A percentile compares a stretch with the other conserved stretches of the same genome.
These are phyloP conservation scores for Pseudocercospora macadamiae DNA, from an alignment of 2,329 filamentous ascomycete genomes.

Conservation along the genomic window DNA sequence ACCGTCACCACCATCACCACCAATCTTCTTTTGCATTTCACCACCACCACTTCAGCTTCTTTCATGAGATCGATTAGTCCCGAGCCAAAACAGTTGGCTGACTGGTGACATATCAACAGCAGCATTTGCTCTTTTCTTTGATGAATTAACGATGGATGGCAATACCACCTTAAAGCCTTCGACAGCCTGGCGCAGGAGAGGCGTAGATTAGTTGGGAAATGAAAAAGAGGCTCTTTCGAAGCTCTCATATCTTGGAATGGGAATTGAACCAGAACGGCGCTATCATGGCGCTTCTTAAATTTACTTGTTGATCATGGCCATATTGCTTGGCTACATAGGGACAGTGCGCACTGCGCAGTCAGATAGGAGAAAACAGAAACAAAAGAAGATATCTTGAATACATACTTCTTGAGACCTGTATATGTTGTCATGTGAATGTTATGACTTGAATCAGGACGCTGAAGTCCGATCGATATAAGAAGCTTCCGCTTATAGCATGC, in stretches of 20 bases:
- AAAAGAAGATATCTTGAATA: too few relatives aligned
- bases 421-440: too few relatives aligned
- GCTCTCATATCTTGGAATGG: too few relatives aligned
- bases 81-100: neutral
- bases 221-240: too few relatives aligned
- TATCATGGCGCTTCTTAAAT: too few relatives aligned
- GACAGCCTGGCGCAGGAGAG: slow-evolving; percentile 17
- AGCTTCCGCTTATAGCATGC: too few relatives aligned
- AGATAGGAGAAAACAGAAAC: neutral
- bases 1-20: neutral
- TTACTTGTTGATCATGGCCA: neutral
- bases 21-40: slow-evolving; percentile 3
- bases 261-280: too few relatives aligned
- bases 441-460: too few relatives aligned
- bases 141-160: slow-evolving; percentile 27
- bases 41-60: too few relatives aligned
- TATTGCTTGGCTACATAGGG: neutral
- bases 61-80: slow-evolving; percentile 1
- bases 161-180: slow-evolving; percentile 13
- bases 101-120: neutral
- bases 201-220: slow-evolving; percentile 10
- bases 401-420: too few relatives aligned
- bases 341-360: too few relatives aligned
- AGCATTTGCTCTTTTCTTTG: slow-evolving; percentile 14
- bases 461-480: too few relatives aligned